Conservation (phyloP, 2,329 filamentous ascomycete species). For the Trichoderma sp. region DNA sequence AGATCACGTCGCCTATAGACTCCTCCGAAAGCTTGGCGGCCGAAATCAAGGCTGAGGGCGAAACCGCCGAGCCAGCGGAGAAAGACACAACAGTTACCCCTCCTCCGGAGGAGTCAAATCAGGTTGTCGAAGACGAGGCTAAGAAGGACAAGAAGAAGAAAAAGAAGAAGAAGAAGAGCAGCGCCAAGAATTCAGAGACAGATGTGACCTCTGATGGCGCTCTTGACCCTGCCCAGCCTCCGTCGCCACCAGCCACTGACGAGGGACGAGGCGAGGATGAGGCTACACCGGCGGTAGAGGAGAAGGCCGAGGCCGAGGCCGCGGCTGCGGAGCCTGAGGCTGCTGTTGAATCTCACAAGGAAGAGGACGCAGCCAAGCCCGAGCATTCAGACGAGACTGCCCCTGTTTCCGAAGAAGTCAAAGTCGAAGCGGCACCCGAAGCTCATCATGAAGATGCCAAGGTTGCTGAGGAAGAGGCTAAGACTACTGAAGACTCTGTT, state of each 20-base stretch:
- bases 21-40: slow-evolving; percentile 12
- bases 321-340: background rate
- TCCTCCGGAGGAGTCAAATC: slow-evolving; percentile 12
- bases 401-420: slow-evolving; percentile 13
- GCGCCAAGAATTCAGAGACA: slow-evolving; percentile 12
- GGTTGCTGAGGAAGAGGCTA: slow-evolving; percentile 8
- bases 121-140: slow-evolving; percentile 14
- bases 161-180: slow-evolving; percentile 21
- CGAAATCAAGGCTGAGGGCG: slow-evolving; percentile 12
- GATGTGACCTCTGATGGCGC: slow-evolving; percentile 14
- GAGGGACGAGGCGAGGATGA: slow-evolving; percentile 13
- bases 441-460: slow-evolving; percentile 14
- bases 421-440: slow-evolving; percentile 1
- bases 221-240: slow-evolving; percentile 17
- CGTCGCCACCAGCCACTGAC: slow-evolving; percentile 13
- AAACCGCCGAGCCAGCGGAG: background rate
- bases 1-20: slow-evolving; percentile 7
- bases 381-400: background rate
- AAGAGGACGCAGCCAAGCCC: slow-evolving; percentile 4
- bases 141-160: slow-evolving; percentile 21
- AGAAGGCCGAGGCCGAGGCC: slow-evolving; percentile 1
- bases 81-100: slow-evolving; percentile 18
- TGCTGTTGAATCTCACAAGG: slow-evolving; percentile 1
- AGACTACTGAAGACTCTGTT: background rate
- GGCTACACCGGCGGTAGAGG: slow-evolving; percentile 6